These are phyloP conservation scores for Pestalotiopsis sp. DNA, from an alignment of 2,329 filamentous ascomycete genomes.

Conservation along the genomic window DNA sequence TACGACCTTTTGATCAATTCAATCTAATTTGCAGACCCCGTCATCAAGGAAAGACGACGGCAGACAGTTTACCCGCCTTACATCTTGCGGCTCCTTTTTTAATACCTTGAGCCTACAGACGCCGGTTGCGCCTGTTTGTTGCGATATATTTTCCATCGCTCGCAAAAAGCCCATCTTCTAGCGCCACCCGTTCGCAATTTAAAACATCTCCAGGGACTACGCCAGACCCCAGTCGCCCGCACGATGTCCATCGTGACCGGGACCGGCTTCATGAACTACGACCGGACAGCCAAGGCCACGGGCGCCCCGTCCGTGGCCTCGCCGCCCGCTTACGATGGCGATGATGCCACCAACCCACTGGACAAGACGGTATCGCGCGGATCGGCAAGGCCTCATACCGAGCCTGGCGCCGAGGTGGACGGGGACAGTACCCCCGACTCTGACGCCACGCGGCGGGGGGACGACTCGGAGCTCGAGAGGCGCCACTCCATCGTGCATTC, in stretches of 20 bases:
- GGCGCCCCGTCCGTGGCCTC: conserved; percentile 37
- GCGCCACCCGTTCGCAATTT: too few relatives aligned
- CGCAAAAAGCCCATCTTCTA: too few relatives aligned
- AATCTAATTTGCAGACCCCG: neutral
- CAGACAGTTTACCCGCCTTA: neutral
- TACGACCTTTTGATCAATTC: too few relatives aligned
- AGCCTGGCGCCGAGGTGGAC: conserved; percentile 38
- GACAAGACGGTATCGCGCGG: neutral
- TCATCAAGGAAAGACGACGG: neutral
- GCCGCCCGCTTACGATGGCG: conserved; percentile 20
- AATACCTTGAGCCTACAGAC: neutral
- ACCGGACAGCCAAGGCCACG: conserved; percentile 45
- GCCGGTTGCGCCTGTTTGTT: too few relatives aligned
- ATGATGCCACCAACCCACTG: conserved; percentile 26
- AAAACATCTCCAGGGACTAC: too few relatives aligned
- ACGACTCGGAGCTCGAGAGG: conserved; percentile 48
- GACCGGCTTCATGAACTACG: conserved; percentile 48
- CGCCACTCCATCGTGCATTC: conserved; percentile 55
- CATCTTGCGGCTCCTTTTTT: neutral
- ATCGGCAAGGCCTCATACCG: conserved; percentile 31
- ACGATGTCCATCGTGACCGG: conserved; percentile 44
- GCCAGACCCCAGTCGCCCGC: neutral
- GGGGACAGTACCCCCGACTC: conserved; percentile 27
- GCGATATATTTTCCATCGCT: too few relatives aligned
- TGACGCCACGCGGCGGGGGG: conserved; percentile 36